Percentiles rank a stretch among this genome's conserved stretches.
Evolutionary conservation across 768 basidiomycete species (phyloP).

Genomic region (Trametes sanguinea): DNA sequence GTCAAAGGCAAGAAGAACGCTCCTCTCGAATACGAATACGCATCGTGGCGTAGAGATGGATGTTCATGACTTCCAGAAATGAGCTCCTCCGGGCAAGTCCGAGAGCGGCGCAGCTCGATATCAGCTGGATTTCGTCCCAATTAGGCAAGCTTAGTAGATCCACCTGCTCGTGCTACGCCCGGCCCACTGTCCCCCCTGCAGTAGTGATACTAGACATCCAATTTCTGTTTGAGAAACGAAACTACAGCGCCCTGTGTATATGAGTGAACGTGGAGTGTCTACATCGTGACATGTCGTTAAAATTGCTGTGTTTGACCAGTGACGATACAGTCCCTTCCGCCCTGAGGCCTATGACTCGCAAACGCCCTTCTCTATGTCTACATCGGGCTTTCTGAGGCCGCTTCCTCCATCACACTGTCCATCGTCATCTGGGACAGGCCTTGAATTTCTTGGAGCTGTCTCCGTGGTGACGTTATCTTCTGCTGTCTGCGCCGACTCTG

Average conservation of each 20-base stretch:
- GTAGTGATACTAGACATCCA: neutral
- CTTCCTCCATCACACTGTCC: too few relatives aligned
- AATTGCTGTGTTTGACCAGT: too few relatives aligned
- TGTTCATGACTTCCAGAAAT: neutral
- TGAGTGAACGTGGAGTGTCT: too few relatives aligned
- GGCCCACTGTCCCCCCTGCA: too few relatives aligned
- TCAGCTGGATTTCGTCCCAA: neutral
- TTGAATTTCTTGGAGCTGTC: neutral
- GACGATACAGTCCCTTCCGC: too few relatives aligned
- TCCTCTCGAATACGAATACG: neutral
- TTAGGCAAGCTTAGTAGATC: slow-evolving; percentile 3
- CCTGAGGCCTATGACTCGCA: neutral
- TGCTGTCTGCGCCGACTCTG: neutral
- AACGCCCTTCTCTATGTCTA: slow-evolving; percentile 3
- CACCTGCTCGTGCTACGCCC: neutral
- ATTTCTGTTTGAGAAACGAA: too few relatives aligned
- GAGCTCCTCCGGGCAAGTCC: neutral
- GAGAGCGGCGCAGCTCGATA: neutral
- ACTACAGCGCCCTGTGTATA: too few relatives aligned
- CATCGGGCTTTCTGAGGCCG: neutral
- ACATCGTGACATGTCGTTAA: too few relatives aligned
- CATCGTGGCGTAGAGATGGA: neutral
- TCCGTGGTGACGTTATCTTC: neutral
- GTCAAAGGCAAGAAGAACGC: neutral
- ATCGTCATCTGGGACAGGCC: too few relatives aligned